Base-by-base conservation (phyloP, 805 yeast species). In the Kodamaea leandrae region DNA sequence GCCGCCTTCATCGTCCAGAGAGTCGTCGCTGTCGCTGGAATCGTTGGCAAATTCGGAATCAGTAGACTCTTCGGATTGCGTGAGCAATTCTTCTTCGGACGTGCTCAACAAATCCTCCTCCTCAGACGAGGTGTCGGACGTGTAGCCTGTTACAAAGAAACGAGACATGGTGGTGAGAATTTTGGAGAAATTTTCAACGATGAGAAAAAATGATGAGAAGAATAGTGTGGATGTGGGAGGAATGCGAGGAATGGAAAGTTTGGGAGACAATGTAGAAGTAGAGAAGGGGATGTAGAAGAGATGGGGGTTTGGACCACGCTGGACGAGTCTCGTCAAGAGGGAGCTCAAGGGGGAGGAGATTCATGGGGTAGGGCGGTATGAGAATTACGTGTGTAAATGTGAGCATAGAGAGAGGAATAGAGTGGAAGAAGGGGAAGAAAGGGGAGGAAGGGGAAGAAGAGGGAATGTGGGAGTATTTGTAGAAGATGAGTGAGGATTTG, bases 161-260 rank as follows among this genome's bases (percentile, higher is more conserved):
- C 96, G 86, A 54, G 98, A 88, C 96, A 89, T 89, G 47, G 30
- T 30, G 44, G 29, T 33, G n/a, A n/a, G n/a, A n/a, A n/a, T n/a
- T n/a, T n/a, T n/a, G 33, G 30, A 38, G 40, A 52, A 48, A 49
- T 55, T 58, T 58, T 56, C 59, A 53, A 45, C 55, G 60, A 53
- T 57, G 55, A 36, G 43, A 44, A 39, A 43, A 52, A 51, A 50
- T 47, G 5, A 9, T 25, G 28, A 9, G 28, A 25, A n/a, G 5
- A 25, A 14, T 25, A 14, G n/a, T 9, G 10, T 10, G 24, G 24
- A 21, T 9, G 6, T 6, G 24, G 24, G 24, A 21, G 24, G 24
- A 9, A 21, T 6, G 24, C 9, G 9, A 21, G 24, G 24, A 21
- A 21, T 21, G 24, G 24, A 21, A 9, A 21, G 24, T 9, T 6